Evolutionary conservation across 208 protist species (phyloP), one percentile per base, ranked within the genome.

Genomic region (Tritrichomonas musculus): DNA sequence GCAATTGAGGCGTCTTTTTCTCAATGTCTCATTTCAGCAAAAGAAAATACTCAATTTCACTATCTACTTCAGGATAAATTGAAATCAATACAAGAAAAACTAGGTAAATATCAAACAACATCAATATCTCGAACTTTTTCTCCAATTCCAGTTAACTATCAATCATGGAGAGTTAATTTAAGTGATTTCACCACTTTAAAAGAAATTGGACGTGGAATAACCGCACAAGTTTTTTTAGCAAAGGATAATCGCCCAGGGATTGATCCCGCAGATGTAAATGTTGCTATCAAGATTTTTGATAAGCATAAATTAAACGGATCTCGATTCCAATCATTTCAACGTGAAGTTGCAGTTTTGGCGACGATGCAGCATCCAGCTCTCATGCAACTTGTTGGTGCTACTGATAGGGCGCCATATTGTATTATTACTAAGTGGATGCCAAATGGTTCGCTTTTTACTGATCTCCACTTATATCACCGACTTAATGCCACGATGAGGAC

Each of bases 121-220:
- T 27, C n/a, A 9, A 20, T 25, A 47, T 17, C 39, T 30, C 3
- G 73, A 47, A 82, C 41, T 50, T 82, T 82, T 57, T 88, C 77
- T 39, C 77, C 77, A n/a, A 88, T 88, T 60, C 77, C 77, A 39
- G 41, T 88, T 20, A 53, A 88, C 57, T 88, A 88, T 88, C 77
- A 88, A 88, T 57, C 47, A 27, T 88, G 77, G 77, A 53, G 39
- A 53, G 77, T 88, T 88, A 27, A 57, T 57, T 57, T 53, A 20
- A 88, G 30, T 39, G 77, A 88, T 88, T 88, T 88, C 27, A 36
- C 9, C 5, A 27, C 33, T 14, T 4, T 60, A 20, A 88, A 57
- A 39, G 47, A 88, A 57, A 88, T 88, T 22, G 77, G 77, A 33
- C 41, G 77, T 41, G 77, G 77, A 57, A 47, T 88, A 27, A 44